phyloP scores from a whole-genome alignment of 495 filamentous ascomycete species.

The Platismatia glauca region DNA sequence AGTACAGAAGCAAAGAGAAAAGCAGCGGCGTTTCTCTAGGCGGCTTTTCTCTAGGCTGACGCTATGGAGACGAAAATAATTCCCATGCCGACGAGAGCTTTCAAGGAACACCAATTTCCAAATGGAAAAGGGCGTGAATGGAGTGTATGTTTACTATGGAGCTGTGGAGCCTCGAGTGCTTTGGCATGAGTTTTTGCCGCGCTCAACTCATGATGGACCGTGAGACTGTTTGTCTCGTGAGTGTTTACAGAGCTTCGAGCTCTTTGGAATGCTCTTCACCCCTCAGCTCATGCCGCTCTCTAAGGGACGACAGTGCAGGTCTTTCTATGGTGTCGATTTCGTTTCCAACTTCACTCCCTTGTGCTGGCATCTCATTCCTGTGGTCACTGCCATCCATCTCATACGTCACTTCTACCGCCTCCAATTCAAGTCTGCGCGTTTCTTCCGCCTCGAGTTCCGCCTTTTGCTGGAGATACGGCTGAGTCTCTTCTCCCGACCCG shows the following conservation, averaged over 20 bases:
- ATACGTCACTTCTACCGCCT: not conserved
- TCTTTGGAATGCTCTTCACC: constrained; percentile 1
- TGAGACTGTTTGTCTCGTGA: too few relatives aligned
- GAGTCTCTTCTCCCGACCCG: not conserved
- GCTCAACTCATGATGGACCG: too few relatives aligned
- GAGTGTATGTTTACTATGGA: too few relatives aligned
- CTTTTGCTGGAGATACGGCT: constrained; percentile 10
- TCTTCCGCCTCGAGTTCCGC: constrained; percentile 1
- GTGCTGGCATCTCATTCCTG: not conserved
- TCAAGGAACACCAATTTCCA: too few relatives aligned
- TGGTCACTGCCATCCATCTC: not conserved
- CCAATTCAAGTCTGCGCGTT: constrained; percentile 1
- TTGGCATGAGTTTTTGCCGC: too few relatives aligned
- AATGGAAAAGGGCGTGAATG: too few relatives aligned
- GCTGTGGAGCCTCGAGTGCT: too few relatives aligned
- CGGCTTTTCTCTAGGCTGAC: too few relatives aligned
- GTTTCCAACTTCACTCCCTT: not conserved
- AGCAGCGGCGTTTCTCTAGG: too few relatives aligned
- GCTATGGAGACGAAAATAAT: too few relatives aligned
- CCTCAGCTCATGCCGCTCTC: not conserved
- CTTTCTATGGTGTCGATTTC: not conserved
- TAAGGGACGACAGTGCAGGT: not conserved
- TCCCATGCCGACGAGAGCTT: too few relatives aligned
- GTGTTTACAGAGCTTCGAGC: not conserved
- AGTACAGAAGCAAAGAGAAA: too few relatives aligned